These are phyloP conservation scores for Beauveria varroae DNA, from an alignment of 2,329 filamentous ascomycete genomes.

Conservation along the genomic window DNA sequence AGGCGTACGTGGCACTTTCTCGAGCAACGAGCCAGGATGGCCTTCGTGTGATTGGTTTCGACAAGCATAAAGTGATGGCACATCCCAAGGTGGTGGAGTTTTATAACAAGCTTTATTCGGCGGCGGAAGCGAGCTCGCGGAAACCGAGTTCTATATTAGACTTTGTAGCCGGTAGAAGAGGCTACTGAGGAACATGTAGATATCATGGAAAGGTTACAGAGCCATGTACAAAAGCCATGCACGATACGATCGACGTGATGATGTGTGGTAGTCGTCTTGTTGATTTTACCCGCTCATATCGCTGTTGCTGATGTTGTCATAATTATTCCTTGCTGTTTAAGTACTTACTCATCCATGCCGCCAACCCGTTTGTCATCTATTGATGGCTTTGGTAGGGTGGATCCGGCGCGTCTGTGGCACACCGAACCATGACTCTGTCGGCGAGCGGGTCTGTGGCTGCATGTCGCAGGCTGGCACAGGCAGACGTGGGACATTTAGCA, in stretches of 20 bases:
- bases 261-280: too few species aligned
- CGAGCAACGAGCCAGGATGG: slow-evolving; percentile 83
- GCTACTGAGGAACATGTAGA: slow-evolving; percentile 9
- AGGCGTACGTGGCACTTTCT: slow-evolving; percentile 93
- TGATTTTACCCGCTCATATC: too few species aligned
- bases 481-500: not conserved
- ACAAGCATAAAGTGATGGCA: slow-evolving; percentile 87
- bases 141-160: slow-evolving; percentile 29
- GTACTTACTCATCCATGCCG: too few species aligned
- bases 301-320: too few species aligned
- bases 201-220: not conserved
- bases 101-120: slow-evolving; percentile 73
- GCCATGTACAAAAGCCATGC: not conserved
- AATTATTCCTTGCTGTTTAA: too few species aligned
- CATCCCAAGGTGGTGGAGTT: slow-evolving; percentile 81
- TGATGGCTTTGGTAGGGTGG: not conserved
- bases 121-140: slow-evolving; percentile 44
- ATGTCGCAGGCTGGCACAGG: not conserved
- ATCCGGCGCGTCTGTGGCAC: not conserved
- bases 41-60: slow-evolving; percentile 81
- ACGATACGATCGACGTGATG: too few species aligned
- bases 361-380: too few species aligned
- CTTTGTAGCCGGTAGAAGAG: slow-evolving; percentile 30
- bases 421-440: slow-evolving; percentile 6
- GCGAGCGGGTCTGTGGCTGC: slow-evolving; percentile 3